These are phyloP conservation scores for Leptomonas seymouri DNA, from an alignment of 208 protist species.

Conservation along the genomic window DNA sequence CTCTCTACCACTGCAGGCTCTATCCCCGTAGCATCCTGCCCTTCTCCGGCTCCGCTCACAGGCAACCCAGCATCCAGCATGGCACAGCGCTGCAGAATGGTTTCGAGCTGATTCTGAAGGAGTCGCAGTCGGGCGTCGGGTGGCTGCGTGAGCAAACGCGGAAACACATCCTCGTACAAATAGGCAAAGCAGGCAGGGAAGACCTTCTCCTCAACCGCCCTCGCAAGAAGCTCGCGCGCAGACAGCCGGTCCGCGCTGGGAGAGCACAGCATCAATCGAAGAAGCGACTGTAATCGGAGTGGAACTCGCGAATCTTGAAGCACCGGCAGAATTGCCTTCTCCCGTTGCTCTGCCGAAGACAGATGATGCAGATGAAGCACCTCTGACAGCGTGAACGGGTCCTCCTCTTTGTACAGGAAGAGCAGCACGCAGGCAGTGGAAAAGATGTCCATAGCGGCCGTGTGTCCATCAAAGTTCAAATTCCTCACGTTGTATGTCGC, in stretches of 20 bases:
- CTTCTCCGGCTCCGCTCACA: neutral
- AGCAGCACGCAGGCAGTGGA: slow-evolving; percentile 73
- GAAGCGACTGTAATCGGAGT: slow-evolving; percentile 18
- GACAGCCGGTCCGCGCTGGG: slow-evolving; percentile 39
- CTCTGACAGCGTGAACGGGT: slow-evolving; percentile 64
- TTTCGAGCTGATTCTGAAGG: slow-evolving; percentile 38
- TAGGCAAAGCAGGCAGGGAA: slow-evolving; percentile 56
- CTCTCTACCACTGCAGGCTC: neutral
- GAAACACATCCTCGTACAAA: slow-evolving; percentile 48
- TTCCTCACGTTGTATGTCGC: slow-evolving; percentile 41
- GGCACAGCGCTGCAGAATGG: slow-evolving; percentile 12
- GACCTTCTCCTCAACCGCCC: slow-evolving; percentile 25
- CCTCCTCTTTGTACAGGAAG: slow-evolving; percentile 75
- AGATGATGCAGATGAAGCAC: slow-evolving; percentile 54
- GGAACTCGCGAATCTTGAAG: slow-evolving; percentile 26
- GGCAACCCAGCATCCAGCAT: neutral
- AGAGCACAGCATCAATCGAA: slow-evolving; percentile 39
- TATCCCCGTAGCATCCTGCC: too few relatives aligned
- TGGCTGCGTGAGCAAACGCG: slow-evolving; percentile 49
- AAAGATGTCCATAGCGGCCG: slow-evolving; percentile 84
- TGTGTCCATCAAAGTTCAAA: slow-evolving; percentile 71
- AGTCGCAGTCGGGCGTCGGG: slow-evolving; percentile 53
- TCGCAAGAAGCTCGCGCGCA: slow-evolving; percentile 44
- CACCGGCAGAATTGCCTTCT: slow-evolving; percentile 13
- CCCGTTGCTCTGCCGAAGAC: slow-evolving; percentile 20